Base-by-base conservation (phyloP, 306 rosid species). In the Ormosia emarginata region DNA sequence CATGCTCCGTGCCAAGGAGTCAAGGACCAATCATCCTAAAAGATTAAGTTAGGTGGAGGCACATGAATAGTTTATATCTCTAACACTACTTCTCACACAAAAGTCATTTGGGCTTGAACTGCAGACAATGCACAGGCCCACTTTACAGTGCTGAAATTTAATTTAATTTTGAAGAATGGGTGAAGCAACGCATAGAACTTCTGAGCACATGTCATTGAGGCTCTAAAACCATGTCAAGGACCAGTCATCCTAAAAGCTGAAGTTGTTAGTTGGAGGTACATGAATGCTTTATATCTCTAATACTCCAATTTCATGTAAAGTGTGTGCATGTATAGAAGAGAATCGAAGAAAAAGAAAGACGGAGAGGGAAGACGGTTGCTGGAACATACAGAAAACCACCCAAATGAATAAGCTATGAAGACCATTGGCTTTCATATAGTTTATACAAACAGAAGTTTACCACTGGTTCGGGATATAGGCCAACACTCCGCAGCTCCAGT, bases 401-500 rank as follows among this genome's bases (percentile, higher is more conserved):
- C 65, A 61, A 32, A 32, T 34, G 0, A 74, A 81, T 69, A 67
- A 78, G 67, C 57, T 10, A 58, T 32, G 11, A n/a, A 52, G 61
- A 53, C 4, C 39, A 44, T 56, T 36, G 58, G 52, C 75, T 67
- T 56, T 37, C 63, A n/a, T 37, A 57, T 61, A 79, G 56, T 63
- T 72, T 61, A 78, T 17, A 75, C 47, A 49, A 67, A 76, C 73
- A 66, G 85, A 85, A 67, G 75, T 76, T 79, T 85, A 93, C 97
- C 97, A 93, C 95, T 72, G 75, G 82, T 76, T 93, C 97, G 64
- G 91, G 97, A 85, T 79, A 86, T 65, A 94, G 67, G 85, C 92
- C 97, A 79, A 92, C 79, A 83, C 92, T 89, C 56, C 84, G 92
- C 74, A 94, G 91, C 92, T 93, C 98, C 86, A 91, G 78, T 75